A percentile compares a stretch with the other conserved stretches of the same genome.
Evolutionary conservation across 257 asterid genomes (phyloP).

Genomic region (Salvia splendens): DNA sequence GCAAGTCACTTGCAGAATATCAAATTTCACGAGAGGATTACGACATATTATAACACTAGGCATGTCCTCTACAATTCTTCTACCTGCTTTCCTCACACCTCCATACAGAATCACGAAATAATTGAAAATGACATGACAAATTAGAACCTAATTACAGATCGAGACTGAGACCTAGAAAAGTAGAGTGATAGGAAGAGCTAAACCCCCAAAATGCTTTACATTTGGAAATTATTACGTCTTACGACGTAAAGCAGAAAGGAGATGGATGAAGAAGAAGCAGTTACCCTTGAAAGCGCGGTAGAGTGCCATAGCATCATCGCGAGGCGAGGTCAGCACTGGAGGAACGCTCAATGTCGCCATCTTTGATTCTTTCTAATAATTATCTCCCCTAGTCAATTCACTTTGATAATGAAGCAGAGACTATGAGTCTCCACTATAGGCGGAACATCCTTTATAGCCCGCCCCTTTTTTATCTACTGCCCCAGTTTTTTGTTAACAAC

Average conservation of each 20-base stretch:
- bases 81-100: not conserved
- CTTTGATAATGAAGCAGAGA: not conserved
- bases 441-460: too few species aligned
- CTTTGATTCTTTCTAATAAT: conserved; percentile 20
- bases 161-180: not conserved
- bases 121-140: not conserved
- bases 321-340: conserved; percentile 72
- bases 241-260: not conserved
- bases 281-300: conserved; percentile 91
- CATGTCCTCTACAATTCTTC: not conserved
- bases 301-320: conserved; percentile 82
- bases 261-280: not conserved
- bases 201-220: conserved; percentile 8
- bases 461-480: too few species aligned
- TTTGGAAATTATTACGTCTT: not conserved
- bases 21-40: not conserved
- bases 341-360: conserved; percentile 74
- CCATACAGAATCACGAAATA: not conserved
- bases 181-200: not conserved
- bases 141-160: not conserved
- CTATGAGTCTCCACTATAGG: too few species aligned
- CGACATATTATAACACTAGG: not conserved
- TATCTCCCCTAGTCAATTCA: not conserved
- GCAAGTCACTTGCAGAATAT: not conserved
- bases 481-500: too few species aligned